Evolutionary conservation across 495 filamentous ascomycete species (phyloP), one percentile per base, ranked within the genome.

Genomic region (Corynascus novoguineensis): DNA sequence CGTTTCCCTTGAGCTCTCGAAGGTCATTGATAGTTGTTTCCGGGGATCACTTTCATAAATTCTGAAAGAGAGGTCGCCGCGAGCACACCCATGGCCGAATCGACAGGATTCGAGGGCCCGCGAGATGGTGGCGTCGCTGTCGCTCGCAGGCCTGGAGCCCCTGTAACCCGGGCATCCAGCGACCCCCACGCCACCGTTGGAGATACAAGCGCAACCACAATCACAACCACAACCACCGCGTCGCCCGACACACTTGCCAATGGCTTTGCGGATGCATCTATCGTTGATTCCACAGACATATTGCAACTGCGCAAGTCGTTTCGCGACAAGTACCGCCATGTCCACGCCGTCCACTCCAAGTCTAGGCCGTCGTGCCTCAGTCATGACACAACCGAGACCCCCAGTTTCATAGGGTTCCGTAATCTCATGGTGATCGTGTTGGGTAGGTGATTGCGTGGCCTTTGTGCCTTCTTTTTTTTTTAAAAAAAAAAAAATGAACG

Each of bases 361-460:
- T 69, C 77, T 31, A 80, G 79, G 17, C 83, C 86, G 40, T 96
- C 93, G 19, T 90, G 88, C 60, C 78, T 98, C 19, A 96, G 89
- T 73, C 84, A 88, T 51, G 93, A 96, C 65, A 75, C 89, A 1
- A 75, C 81, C 40, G 74, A 71, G 9, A 73, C 83, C 15, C 88
- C 92, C 21, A 95, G 88, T 66, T 97, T 97, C 67, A 69, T 96
- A 40, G 93, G 93, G 0, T 97, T 98, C 64, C 78, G 92, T 31
- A 98, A 98, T 62, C 77, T 98, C 46, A 97, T 97, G 92, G 89
- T 96, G 12, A 84, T 97, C 59, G 89, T 96, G 35, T 72, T 97
- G 50, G 83, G 90, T 93, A 80, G 1, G 45, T 41, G 22, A 31
- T 10, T 29, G 10, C 14, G 1, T 10, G 4, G 37, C n/a, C 12